Evolutionary conservation across 1,284 basidiomycete species (phyloP).

Genomic region (Boletus smithii): DNA sequence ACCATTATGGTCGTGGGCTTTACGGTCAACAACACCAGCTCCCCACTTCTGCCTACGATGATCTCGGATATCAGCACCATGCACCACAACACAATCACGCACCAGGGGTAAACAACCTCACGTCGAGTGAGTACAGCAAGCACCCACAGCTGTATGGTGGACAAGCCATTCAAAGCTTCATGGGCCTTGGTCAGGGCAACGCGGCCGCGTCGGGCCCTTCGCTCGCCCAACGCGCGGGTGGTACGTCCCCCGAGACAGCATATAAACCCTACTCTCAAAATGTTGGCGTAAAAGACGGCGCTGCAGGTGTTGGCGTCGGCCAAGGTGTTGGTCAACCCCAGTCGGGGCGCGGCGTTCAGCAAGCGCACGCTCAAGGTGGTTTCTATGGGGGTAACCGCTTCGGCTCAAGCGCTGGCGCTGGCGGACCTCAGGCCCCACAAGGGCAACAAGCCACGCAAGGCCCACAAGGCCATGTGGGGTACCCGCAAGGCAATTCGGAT

Average conservation of each 20-base stretch:
- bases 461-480: constrained; percentile 60
- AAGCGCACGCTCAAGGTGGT: constrained; percentile 41
- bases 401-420: constrained; percentile 44
- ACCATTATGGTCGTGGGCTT: constrained; percentile 57
- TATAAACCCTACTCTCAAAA: constrained; percentile 68
- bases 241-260: constrained; percentile 62
- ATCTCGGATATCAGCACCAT: constrained; percentile 60
- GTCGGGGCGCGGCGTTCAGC: constrained; percentile 49
- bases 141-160: constrained; percentile 55
- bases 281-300: constrained; percentile 55
- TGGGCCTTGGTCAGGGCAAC: constrained; percentile 56
- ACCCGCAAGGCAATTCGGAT: constrained; percentile 56
- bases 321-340: constrained; percentile 41
- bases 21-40: constrained; percentile 61
- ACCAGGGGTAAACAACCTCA: constrained; percentile 48
- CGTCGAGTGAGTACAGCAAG: constrained; percentile 62
- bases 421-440: constrained; percentile 43
- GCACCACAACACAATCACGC: constrained; percentile 50
- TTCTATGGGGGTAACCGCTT: constrained; percentile 66
- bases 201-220: constrained; percentile 44
- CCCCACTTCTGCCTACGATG: constrained; percentile 57
- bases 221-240: constrained; percentile 45
- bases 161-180: constrained; percentile 66
- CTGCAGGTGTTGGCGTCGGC: constrained; percentile 42
- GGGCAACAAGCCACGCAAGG: constrained; percentile 46